These are phyloP conservation scores for Corchorus olitorius DNA, from an alignment of 345 rosid genomes.

Conservation along the genomic window DNA sequence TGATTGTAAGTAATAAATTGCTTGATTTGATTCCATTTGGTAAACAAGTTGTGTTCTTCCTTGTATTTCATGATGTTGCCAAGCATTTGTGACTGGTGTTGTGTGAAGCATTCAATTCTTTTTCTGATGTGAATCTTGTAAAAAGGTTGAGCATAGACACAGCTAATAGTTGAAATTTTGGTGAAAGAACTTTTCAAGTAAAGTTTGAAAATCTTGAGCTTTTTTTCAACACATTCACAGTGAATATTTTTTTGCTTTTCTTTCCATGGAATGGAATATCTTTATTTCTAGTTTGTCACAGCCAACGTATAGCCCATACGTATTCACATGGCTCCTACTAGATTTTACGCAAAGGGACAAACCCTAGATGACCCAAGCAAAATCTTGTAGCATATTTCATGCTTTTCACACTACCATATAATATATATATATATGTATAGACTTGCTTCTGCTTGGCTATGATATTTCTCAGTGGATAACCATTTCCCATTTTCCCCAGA, in stretches of 20 bases:
- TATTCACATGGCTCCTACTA: background rate
- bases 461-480: constrained; percentile 18
- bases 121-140: background rate
- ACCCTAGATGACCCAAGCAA: background rate
- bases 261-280: background rate
- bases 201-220: background rate
- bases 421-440: background rate
- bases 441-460: constrained; percentile 10
- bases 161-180: background rate
- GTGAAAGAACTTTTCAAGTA: background rate
- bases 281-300: background rate
- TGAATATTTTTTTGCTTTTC: background rate
- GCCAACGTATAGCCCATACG: constrained; percentile 1
- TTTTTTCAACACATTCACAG: background rate
- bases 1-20: background rate
- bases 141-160: background rate
- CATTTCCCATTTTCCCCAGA: constrained; percentile 7
- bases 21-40: background rate
- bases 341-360: background rate
- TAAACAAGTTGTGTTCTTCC: background rate
- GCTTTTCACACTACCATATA: background rate
- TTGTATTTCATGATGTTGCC: background rate
- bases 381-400: background rate
- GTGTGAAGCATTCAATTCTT: background rate
- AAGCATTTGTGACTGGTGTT: background rate